Percentiles rank a stretch among this genome's conserved stretches.
phyloP scores from a whole-genome alignment of 148 eudicot genomes.

The Vaccinium myrtillus region DNA sequence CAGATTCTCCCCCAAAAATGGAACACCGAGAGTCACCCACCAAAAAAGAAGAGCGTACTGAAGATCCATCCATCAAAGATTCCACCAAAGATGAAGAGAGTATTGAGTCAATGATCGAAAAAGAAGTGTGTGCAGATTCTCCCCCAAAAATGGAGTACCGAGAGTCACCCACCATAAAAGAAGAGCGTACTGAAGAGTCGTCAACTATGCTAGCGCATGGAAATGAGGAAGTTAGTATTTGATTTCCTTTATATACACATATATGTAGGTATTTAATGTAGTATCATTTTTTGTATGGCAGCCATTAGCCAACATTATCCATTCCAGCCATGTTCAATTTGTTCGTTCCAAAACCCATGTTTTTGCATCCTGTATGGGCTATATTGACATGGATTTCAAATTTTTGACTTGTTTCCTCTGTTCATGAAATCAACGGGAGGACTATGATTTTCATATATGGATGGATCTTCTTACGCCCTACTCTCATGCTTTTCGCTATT shows the following conservation, averaged over 20 bases:
- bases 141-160: constrained; percentile 12
- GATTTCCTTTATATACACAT: neutral
- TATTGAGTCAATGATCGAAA: neutral
- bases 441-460: neutral
- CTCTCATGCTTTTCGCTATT: neutral
- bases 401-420: neutral
- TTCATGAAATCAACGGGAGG: neutral
- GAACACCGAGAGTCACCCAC: constrained; percentile 11
- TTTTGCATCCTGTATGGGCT: neutral
- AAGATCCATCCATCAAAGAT: neutral
- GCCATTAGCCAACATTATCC: neutral
- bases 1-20: neutral
- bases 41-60: neutral
- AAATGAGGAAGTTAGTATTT: constrained; percentile 1
- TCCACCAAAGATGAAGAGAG: constrained; percentile 1
- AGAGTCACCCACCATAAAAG: neutral
- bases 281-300: neutral
- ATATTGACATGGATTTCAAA: neutral
- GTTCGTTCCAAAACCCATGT: neutral
- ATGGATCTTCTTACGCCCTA: neutral
- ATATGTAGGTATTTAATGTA: neutral
- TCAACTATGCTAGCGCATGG: neutral
- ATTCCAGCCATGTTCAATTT: constrained; percentile 1
- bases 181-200: neutral
- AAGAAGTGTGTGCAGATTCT: neutral